A percentile compares a stretch with the other conserved stretches of the same genome.
Conservation (phyloP, 768 basidiomycete species). For the Hemileccinum rubropunctum region DNA sequence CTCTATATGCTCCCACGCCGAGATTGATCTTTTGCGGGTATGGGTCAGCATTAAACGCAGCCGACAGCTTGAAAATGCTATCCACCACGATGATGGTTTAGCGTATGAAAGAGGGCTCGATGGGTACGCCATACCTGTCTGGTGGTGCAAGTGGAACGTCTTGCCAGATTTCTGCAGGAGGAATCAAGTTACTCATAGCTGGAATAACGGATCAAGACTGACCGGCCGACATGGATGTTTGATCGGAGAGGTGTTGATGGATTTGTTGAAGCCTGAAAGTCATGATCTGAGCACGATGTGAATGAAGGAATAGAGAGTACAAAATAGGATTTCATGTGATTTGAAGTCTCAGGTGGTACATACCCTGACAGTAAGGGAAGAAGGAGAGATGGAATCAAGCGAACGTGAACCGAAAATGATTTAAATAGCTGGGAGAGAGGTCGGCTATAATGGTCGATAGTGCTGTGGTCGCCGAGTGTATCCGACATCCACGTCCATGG, state of each 20-base stretch:
- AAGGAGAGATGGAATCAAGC: not conserved
- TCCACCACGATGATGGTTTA: not conserved
- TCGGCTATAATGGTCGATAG: not conserved
- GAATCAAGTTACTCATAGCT: not conserved
- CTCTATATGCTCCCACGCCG: constrained; percentile 91
- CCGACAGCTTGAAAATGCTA: constrained; percentile 90
- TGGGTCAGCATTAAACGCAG: constrained; percentile 81
- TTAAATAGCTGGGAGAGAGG: constrained; percentile 4
- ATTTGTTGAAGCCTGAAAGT: constrained; percentile 60
- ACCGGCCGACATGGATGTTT: constrained; percentile 54
- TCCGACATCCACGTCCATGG: no score
- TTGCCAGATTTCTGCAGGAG: constrained; percentile 65
- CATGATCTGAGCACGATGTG: constrained; percentile 36
- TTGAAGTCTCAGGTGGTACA: constrained; percentile 2
- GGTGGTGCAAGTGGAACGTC: constrained; percentile 80
- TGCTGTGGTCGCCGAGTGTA: not conserved
- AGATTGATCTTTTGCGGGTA: constrained; percentile 82
- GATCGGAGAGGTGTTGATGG: constrained; percentile 46
- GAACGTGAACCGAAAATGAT: not conserved
- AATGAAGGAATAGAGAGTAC: not conserved
- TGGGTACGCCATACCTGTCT: constrained; percentile 55
- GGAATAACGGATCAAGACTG: constrained; percentile 22
- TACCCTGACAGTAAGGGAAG: not conserved
- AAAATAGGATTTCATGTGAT: constrained; percentile 22
- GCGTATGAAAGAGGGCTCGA: not conserved